phyloP scores from a whole-genome alignment of 1,284 basidiomycete genomes.

The Phenoliferia sp. region DNA sequence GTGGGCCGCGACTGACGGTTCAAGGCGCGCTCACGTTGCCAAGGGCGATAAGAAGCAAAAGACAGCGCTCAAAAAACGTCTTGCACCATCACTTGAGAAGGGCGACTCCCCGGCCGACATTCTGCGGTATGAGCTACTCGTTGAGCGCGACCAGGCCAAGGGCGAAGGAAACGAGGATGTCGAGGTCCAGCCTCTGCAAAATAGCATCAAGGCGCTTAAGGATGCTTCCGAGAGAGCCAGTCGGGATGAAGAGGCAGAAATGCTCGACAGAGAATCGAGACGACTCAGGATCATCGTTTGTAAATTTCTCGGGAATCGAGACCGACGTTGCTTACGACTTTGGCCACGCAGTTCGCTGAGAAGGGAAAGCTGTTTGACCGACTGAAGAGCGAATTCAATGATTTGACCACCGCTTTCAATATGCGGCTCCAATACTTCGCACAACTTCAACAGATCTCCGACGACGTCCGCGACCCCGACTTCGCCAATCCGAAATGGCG shows the following conservation, averaged over 20 bases:
- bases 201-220: slow-evolving; percentile 16
- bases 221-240: slow-evolving; percentile 10
- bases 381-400: slow-evolving; percentile 22
- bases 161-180: slow-evolving; percentile 18
- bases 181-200: slow-evolving; percentile 12
- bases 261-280: slow-evolving; percentile 12
- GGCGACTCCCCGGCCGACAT: slow-evolving; percentile 20
- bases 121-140: slow-evolving; percentile 26
- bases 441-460: slow-evolving; percentile 17
- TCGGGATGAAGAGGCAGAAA: slow-evolving; percentile 3
- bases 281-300: slow-evolving; percentile 2
- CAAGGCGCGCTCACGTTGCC: background rate
- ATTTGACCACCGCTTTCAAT: slow-evolving; percentile 29
- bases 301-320: too few species aligned
- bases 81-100: slow-evolving; percentile 19
- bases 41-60: slow-evolving; percentile 20
- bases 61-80: slow-evolving; percentile 11
- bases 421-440: slow-evolving; percentile 29
- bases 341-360: background rate
- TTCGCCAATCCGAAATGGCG: slow-evolving; percentile 13
- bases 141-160: slow-evolving; percentile 20
- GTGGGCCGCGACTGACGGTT: background rate
- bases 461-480: slow-evolving; percentile 25
- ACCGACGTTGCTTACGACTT: too few species aligned
- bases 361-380: slow-evolving; percentile 30